Conservation (phyloP, 2,329 filamentous ascomycete species). For the Sclerotinia glacialis region DNA sequence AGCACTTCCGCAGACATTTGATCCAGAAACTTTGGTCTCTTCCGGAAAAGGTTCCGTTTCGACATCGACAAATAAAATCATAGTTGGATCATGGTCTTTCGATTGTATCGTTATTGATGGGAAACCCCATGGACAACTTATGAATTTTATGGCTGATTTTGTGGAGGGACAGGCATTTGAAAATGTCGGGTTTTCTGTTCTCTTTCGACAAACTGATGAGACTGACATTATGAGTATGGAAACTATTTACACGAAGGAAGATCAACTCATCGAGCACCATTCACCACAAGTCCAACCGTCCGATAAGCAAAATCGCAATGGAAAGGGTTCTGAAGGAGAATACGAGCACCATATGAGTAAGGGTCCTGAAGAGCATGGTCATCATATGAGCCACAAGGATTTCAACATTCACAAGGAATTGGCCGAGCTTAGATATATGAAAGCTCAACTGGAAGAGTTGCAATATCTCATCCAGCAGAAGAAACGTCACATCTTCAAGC, state of each 20-base stretch:
- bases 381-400: not conserved
- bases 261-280: slow-evolving; percentile 29
- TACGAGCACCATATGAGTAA: not conserved
- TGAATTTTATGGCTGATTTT: slow-evolving; percentile 46
- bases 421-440: slow-evolving; percentile 47
- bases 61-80: slow-evolving; percentile 41
- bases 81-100: slow-evolving; percentile 49
- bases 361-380: not conserved
- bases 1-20: slow-evolving; percentile 41
- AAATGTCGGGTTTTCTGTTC: slow-evolving; percentile 44
- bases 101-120: slow-evolving; percentile 46
- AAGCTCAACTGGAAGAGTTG: slow-evolving; percentile 44
- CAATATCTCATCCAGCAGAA: slow-evolving; percentile 46
- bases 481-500: slow-evolving; percentile 38
- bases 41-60: slow-evolving; percentile 45
- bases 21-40: slow-evolving; percentile 20
- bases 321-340: slow-evolving; percentile 12
- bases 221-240: slow-evolving; percentile 47
- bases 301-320: slow-evolving; percentile 7
- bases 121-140: slow-evolving; percentile 44
- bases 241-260: slow-evolving; percentile 41
- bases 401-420: slow-evolving; percentile 44
- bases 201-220: slow-evolving; percentile 47
- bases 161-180: slow-evolving; percentile 45
- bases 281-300: slow-evolving; percentile 28